Base-by-base conservation (phyloP, 768 basidiomycete genomes). In the Pulveroboletus sp. region DNA sequence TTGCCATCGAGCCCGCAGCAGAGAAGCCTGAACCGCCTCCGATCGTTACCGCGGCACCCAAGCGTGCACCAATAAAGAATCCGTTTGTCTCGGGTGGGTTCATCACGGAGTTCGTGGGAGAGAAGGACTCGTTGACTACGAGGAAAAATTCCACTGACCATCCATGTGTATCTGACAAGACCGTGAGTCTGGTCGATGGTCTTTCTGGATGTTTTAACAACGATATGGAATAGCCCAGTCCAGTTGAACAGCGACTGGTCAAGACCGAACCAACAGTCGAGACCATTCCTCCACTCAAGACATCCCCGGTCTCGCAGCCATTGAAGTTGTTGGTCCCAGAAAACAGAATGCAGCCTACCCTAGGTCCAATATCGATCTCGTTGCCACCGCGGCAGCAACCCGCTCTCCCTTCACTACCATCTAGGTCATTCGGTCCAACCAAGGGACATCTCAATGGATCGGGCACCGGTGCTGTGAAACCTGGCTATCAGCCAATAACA, bases 41-140 rank as follows among this genome's bases (percentile, higher is more conserved):
- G 13, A 38, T 47, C 29, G 20, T 43, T 34, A 43, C 52, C 14
- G 17, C 32, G 4, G 41, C 31, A 36, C 36, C 49, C 23, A 57
- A 56, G 49, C 66, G 62, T 34, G 47, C 55, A 8, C 34, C 52
- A 4, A 39, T 68, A 33, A 59, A 61, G 37, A 78, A 75, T 58
- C 70, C 76, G n/a, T 78, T 80, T 47, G 72, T 79, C 11, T 77
- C 77, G 10, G 74, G 70, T n/a, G 76, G 78, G 17, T 74, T 76
- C 39, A 62, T 77, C 48, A 73, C 72, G 13, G 75, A 75, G 42
- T 77, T 78, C 31, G 67, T 68, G 27, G 68, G 66, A 17, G 55
- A 55, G 31, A 59, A 59, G 17, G 57, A 62, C 12, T 60, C 63
- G 5, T 25, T 52, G 13, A 55, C 47, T 8, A 62, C 47, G 12